Evolutionary conservation across 2,329 filamentous ascomycete species (phyloP).

Genomic region (Neofusicoccum cordaticola): DNA sequence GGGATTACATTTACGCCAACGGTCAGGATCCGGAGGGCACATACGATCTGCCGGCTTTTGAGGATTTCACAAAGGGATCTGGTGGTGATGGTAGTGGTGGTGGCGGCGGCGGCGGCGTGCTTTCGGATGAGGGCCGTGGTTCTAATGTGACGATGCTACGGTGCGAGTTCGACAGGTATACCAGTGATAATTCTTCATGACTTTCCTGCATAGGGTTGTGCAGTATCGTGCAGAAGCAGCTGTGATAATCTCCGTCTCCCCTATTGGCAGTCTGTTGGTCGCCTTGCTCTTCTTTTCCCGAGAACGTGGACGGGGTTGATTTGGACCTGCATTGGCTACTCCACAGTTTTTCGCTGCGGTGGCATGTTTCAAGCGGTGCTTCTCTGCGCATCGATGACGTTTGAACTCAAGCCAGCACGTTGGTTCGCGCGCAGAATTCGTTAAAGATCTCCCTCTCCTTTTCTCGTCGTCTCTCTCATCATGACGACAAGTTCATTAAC

Average conservation of each 20-base stretch:
- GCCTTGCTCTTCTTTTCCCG: no score
- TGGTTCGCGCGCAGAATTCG: no score
- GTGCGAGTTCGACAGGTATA: neutral
- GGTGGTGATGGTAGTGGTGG: neutral
- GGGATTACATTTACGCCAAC: constrained; percentile 52
- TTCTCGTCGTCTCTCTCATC: no score
- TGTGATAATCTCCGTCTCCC: neutral
- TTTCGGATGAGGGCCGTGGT: constrained; percentile 18
- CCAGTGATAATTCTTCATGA: no score
- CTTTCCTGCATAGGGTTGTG: no score
- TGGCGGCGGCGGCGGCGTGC: constrained; percentile 18
- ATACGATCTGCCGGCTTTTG: constrained; percentile 50
- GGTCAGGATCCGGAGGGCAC: constrained; percentile 55
- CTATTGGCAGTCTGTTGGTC: neutral
- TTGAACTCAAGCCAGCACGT: neutral
- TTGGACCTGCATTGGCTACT: neutral
- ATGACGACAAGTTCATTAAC: no score
- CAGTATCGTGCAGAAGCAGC: no score
- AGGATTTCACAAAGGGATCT: constrained; percentile 13
- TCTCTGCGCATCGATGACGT: neutral
- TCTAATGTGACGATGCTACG: neutral
- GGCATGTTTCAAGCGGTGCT: neutral
- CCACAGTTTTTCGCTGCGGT: neutral
- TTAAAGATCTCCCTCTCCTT: no score
- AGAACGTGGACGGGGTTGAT: neutral